A percentile compares a stretch with the other conserved stretches of the same genome.
Evolutionary conservation across 306 rosid species (phyloP).

Genomic region (Pueraria montana): DNA sequence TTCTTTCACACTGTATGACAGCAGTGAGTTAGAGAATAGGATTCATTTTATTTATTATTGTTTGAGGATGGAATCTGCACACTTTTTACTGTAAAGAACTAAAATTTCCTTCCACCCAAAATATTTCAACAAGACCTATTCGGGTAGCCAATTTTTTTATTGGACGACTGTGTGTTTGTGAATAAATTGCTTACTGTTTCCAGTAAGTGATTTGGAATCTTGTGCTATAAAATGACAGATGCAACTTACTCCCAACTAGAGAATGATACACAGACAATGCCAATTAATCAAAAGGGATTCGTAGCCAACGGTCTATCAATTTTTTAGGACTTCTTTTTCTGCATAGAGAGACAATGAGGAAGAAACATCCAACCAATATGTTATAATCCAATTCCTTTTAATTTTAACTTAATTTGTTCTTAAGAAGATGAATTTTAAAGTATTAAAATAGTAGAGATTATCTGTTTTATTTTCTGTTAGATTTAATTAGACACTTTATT

Average conservation of each 20-base stretch:
- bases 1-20: conserved; percentile 16
- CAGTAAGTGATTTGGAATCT: conserved; percentile 35
- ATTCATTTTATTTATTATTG: conserved; percentile 34
- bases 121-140: not conserved
- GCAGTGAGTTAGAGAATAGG: conserved; percentile 35
- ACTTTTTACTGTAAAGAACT: conserved; percentile 42
- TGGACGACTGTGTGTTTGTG: not conserved
- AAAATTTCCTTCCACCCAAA: conserved; percentile 4
- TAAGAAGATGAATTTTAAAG: too few species aligned
- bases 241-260: conserved; percentile 3
- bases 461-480: not conserved
- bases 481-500: not conserved
- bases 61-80: conserved; percentile 40
- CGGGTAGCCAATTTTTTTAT: not conserved
- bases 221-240: conserved; percentile 14
- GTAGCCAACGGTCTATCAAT: not conserved
- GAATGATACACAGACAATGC: not conserved
- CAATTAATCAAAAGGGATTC: not conserved
- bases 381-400: not conserved
- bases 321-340: not conserved
- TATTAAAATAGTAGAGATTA: not conserved
- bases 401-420: too few species aligned
- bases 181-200: conserved; percentile 32
- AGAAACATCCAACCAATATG: not conserved
- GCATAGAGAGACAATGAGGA: not conserved